phyloP scores from a whole-genome alignment of 208 protist genomes.

The Herpetomonas tarakana region DNA sequence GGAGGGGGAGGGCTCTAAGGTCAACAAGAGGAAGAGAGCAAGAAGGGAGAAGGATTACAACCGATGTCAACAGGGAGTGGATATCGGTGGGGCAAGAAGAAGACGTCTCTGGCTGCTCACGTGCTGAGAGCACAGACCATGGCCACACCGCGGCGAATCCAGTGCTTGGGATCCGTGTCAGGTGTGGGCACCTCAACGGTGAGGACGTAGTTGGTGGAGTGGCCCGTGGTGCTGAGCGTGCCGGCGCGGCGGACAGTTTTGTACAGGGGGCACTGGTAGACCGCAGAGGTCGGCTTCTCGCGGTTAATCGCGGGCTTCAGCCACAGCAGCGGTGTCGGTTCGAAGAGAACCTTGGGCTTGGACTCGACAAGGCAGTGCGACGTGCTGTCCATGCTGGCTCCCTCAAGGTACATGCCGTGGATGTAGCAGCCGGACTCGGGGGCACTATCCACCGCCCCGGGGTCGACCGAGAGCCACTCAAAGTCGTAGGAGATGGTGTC shows the following conservation, averaged over 20 bases:
- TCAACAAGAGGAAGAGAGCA: background rate
- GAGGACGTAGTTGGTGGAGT: slow-evolving; percentile 98
- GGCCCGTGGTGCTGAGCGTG: slow-evolving; percentile 96
- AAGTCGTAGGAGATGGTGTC: slow-evolving; percentile 95
- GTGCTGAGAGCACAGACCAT: slow-evolving; percentile 79
- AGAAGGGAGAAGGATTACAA: background rate
- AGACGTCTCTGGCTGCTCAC: slow-evolving; percentile 15
- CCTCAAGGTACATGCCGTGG: slow-evolving; percentile 95
- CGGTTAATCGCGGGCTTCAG: slow-evolving; percentile 85
- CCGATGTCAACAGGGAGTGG: too few relatives aligned
- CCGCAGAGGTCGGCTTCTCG: slow-evolving; percentile 44
- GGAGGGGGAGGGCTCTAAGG: background rate
- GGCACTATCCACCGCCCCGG: slow-evolving; percentile 33
- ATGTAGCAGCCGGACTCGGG: slow-evolving; percentile 92
- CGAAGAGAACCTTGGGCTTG: slow-evolving; percentile 93
- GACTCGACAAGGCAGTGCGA: slow-evolving; percentile 82
- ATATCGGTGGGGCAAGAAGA: slow-evolving; percentile 7
- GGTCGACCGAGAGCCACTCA: slow-evolving; percentile 56
- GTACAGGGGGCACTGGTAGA: slow-evolving; percentile 92
- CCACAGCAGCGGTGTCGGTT: slow-evolving; percentile 92
- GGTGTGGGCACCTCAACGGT: slow-evolving; percentile 93
- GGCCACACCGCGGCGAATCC: slow-evolving; percentile 95
- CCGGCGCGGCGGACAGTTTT: slow-evolving; percentile 96
- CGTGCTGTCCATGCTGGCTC: slow-evolving; percentile 74
- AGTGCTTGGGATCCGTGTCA: slow-evolving; percentile 85